phyloP scores from a whole-genome alignment of 331 rosid genomes.

The Quercus tomentella region DNA sequence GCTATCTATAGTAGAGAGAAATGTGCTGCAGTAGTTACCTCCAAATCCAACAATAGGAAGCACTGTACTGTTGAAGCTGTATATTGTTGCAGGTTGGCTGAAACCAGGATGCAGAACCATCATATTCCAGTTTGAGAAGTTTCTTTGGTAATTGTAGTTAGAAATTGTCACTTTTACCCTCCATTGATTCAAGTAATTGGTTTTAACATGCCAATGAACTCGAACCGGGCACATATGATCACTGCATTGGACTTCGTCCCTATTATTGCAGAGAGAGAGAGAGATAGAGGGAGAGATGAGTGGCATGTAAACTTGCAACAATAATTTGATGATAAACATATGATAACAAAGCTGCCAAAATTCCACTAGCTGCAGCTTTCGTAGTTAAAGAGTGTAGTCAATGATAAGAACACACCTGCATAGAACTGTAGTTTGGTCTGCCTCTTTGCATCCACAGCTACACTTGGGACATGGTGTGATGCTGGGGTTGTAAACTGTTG shows the following conservation, averaged over 20 bases:
- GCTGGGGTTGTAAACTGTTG: slow-evolving; percentile 70
- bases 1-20: neutral
- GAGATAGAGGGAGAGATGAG: neutral
- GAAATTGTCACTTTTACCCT: slow-evolving; percentile 74
- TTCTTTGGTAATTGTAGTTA: slow-evolving; percentile 49
- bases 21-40: slow-evolving; percentile 36
- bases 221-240: slow-evolving; percentile 78
- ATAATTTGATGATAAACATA: neutral
- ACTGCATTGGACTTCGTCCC: slow-evolving; percentile 46
- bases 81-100: slow-evolving; percentile 29
- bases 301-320: neutral
- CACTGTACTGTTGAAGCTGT: slow-evolving; percentile 61
- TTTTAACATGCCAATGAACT: slow-evolving; percentile 81
- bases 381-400: neutral
- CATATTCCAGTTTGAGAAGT: slow-evolving; percentile 66
- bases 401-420: slow-evolving; percentile 45
- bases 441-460: slow-evolving; percentile 70
- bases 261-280: slow-evolving; percentile 16
- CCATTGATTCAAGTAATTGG: slow-evolving; percentile 63
- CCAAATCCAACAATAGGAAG: slow-evolving; percentile 44
- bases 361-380: neutral
- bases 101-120: slow-evolving; percentile 76
- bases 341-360: neutral
- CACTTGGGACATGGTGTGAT: slow-evolving; percentile 65
- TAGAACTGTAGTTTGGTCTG: slow-evolving; percentile 20